Evolutionary conservation across 306 rosid genomes (phyloP).

Genomic region (Cicer yamashitae): DNA sequence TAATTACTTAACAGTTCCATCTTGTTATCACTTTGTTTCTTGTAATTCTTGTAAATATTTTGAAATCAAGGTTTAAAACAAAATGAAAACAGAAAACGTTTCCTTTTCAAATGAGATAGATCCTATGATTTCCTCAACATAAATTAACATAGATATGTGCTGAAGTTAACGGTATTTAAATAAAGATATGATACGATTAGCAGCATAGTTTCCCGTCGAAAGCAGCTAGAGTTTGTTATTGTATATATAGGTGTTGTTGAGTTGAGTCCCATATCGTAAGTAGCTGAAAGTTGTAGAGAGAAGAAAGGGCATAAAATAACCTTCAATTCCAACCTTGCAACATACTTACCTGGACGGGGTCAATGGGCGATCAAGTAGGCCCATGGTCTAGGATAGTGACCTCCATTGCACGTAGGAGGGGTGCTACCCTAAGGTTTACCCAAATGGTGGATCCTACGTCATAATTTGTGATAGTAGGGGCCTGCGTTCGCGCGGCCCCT

Average conservation of each 20-base stretch:
- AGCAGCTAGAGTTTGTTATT: not conserved
- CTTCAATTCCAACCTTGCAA: not conserved
- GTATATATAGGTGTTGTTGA: not conserved
- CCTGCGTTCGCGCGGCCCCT: constrained; percentile 64
- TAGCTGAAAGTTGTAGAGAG: not conserved
- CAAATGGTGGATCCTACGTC: constrained; percentile 60
- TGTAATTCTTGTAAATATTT: no score
- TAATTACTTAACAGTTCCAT: no score
- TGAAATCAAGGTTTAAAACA: no score
- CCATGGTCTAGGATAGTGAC: constrained; percentile 58
- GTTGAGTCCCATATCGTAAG: constrained; percentile 14
- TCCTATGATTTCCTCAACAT: no score
- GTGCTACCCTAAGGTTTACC: constrained; percentile 56
- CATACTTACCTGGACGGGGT: constrained; percentile 62
- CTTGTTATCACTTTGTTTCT: no score
- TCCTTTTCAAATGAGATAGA: no score
- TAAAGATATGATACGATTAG: not conserved
- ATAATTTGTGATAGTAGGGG: constrained; percentile 62
- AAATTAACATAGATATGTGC: not conserved
- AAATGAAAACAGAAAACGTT: no score
- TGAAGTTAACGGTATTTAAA: not conserved
- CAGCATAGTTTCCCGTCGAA: not conserved
- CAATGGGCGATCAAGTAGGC: constrained; percentile 38
- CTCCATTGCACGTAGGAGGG: constrained; percentile 58
- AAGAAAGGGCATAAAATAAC: not conserved